Percentiles rank a stretch among this genome's conserved stretches.
phyloP scores from a whole-genome alignment of 768 basidiomycete genomes.

The Pleurotus giganteus region DNA sequence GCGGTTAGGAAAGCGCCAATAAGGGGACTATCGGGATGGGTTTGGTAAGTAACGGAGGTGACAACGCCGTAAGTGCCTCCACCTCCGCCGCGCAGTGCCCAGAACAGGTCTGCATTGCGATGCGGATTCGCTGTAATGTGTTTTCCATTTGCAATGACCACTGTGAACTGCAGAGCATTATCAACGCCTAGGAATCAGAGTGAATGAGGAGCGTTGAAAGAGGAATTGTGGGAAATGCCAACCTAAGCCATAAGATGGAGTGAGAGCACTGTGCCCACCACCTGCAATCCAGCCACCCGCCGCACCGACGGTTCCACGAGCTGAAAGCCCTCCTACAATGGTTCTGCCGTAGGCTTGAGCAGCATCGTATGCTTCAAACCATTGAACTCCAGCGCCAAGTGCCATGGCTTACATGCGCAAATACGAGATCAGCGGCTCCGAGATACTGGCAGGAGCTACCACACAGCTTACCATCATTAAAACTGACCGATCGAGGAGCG shows the following conservation, averaged over 20 bases:
- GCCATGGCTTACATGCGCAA: conserved; percentile 23
- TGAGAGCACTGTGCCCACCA: conserved; percentile 42
- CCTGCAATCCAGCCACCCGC: conserved; percentile 49
- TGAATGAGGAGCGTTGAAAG: background rate
- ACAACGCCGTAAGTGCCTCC: conserved; percentile 49
- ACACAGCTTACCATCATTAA: conserved; percentile 11
- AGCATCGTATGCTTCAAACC: conserved; percentile 39
- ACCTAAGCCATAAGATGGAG: conserved; percentile 43
- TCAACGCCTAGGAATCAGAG: conserved; percentile 36
- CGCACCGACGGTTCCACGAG: conserved; percentile 41
- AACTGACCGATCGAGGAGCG: conserved; percentile 17
- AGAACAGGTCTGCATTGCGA: conserved; percentile 46
- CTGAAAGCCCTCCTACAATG: conserved; percentile 44
- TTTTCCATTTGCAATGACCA: conserved; percentile 42
- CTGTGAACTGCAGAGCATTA: conserved; percentile 42
- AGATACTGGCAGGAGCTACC: conserved; percentile 10
- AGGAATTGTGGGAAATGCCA: conserved; percentile 1
- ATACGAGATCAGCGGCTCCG: background rate
- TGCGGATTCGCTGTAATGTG: conserved; percentile 36
- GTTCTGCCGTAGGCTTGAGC: conserved; percentile 35
- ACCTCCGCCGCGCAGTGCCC: conserved; percentile 51
- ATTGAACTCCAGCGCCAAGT: conserved; percentile 43
- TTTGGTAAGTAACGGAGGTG: conserved; percentile 44
- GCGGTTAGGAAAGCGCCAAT: conserved; percentile 23
- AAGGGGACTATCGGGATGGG: conserved; percentile 35